These are phyloP conservation scores for Babesia sp. DNA, from an alignment of 169 alveolate genomes.

Conservation along the genomic window DNA sequence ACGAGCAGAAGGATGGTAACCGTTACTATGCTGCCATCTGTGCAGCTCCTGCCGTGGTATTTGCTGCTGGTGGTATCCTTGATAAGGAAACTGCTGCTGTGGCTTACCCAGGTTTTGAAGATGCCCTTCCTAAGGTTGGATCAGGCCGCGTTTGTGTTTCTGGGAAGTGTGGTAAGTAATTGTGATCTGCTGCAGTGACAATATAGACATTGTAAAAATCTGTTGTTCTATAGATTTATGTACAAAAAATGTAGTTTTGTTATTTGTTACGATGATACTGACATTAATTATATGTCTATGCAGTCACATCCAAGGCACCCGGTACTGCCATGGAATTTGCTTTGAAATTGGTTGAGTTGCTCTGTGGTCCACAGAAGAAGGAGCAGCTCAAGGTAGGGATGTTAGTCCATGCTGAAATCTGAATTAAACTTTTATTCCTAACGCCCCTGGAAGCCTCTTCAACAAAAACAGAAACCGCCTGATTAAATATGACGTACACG, in stretches of 20 bases:
- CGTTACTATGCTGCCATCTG: conserved; percentile 79
- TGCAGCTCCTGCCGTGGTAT: conserved; percentile 77
- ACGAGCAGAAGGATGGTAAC: conserved; percentile 66
- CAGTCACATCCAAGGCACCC: conserved; percentile 77
- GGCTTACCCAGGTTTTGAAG: conserved; percentile 76
- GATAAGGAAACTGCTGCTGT: conserved; percentile 71
- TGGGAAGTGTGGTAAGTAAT: conserved; percentile 69
- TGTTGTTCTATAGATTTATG: too few relatives aligned
- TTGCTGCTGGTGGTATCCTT: conserved; percentile 71
- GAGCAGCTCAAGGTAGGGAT: conserved; percentile 49
- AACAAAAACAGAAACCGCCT: conserved; percentile 21
- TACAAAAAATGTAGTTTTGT: too few relatives aligned
- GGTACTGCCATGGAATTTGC: conserved; percentile 80
- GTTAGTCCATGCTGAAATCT: conserved; percentile 52
- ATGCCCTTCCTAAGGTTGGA: conserved; percentile 69
- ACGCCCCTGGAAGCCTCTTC: conserved; percentile 25
- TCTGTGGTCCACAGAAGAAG: conserved; percentile 61
- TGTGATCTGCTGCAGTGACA: too few relatives aligned
- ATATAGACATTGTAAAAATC: too few relatives aligned
- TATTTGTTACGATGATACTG: background rate
- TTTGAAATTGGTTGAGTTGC: conserved; percentile 72
- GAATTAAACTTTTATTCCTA: conserved; percentile 1
- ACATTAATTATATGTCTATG: background rate
- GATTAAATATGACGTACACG: background rate
- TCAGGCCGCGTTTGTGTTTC: conserved; percentile 76